Evolutionary conservation across 179 eudicot genomes (phyloP), one percentile per base, ranked within the genome.

Genomic region (Vitellaria paradoxa): DNA sequence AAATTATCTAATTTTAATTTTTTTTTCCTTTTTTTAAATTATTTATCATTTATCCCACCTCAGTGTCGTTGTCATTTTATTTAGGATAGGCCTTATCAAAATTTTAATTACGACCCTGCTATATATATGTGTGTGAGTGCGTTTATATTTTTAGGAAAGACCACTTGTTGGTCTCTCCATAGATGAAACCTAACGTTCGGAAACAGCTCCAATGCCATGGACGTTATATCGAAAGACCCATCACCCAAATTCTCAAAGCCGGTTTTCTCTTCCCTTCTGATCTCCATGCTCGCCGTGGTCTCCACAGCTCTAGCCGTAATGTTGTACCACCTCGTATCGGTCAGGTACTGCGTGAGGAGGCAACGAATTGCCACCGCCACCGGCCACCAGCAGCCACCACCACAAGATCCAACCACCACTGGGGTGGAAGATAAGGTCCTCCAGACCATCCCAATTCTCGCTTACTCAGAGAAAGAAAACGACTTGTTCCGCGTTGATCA

Each of bases 341-440:
- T 78, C 49, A 83, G 65, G 37, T 85, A 66, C 59, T 87, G 82
- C 83, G 30, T 73, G 40, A 70, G 84, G 65, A 47, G 86, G 65
- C 76, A 40, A 68, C 42, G 12, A 6, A 23, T 21, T 30, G 17
- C 76, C 65, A 72, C 78, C 50, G 12, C 59, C 14, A 14, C 40
- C 9, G 21, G 37, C 9, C 55, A 17, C 40, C 64, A 45, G 49
- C 68, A 1, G 23, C 70, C 37, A n/a, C 6, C 66, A 8, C 52
- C 30, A 15, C 5, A 55, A 12, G 77, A 75, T 42, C 37, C 75
- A 0, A 12, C 5, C 11, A 14, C 70, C 14, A 23, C 82, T 23
- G 87, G 91, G 6, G 86, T 88, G 12, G 87, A 86, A 23, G 24
- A 81, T 5, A 79, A 78, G 13, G 56, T 84, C 30, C 86, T 85